Evolutionary conservation across 2,329 filamentous ascomycete genomes (phyloP).

Genomic region (Botrytis pseudocinerea): DNA sequence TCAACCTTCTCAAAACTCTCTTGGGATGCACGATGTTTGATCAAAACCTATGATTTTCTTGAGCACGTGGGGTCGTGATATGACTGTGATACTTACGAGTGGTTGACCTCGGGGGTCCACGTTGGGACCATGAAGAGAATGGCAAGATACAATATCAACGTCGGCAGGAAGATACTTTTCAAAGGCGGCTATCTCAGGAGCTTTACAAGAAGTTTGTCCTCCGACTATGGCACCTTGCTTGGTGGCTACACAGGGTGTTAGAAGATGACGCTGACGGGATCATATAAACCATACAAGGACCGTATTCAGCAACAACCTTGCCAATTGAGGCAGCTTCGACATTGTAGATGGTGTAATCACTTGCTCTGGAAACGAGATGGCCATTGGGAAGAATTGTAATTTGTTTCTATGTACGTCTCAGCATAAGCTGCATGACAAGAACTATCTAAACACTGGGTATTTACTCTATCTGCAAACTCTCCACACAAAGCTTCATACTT

Average conservation of each 20-base stretch:
- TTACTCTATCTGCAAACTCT: conserved; percentile 87
- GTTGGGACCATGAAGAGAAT: conserved; percentile 91
- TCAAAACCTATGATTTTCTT: conserved; percentile 59
- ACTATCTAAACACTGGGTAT: conserved; percentile 48
- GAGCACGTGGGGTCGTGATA: conserved; percentile 9
- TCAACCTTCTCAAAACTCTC: conserved; percentile 77
- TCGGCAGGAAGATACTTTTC: conserved; percentile 84
- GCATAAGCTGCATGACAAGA: conserved; percentile 37
- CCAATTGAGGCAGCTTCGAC: conserved; percentile 93
- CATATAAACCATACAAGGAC: conserved; percentile 71
- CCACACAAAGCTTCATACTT: conserved; percentile 77
- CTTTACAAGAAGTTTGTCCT: conserved; percentile 97
- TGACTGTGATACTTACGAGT: conserved; percentile 55
- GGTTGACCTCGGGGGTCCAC: conserved; percentile 89
- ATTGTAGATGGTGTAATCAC: conserved; percentile 98
- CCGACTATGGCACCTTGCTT: conserved; percentile 95
- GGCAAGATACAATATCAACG: conserved; percentile 91
- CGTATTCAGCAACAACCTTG: conserved; percentile 81
- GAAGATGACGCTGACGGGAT: conserved; percentile 23
- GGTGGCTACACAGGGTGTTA: conserved; percentile 62
- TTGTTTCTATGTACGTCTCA: conserved; percentile 63
- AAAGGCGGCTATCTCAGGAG: conserved; percentile 91
- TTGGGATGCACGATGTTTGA: conserved; percentile 85
- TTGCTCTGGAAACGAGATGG: conserved; percentile 90
- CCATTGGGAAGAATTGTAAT: conserved; percentile 91